Conservation (phyloP, 176 grass and related monocot species). For the Metroxylon sagu region DNA sequence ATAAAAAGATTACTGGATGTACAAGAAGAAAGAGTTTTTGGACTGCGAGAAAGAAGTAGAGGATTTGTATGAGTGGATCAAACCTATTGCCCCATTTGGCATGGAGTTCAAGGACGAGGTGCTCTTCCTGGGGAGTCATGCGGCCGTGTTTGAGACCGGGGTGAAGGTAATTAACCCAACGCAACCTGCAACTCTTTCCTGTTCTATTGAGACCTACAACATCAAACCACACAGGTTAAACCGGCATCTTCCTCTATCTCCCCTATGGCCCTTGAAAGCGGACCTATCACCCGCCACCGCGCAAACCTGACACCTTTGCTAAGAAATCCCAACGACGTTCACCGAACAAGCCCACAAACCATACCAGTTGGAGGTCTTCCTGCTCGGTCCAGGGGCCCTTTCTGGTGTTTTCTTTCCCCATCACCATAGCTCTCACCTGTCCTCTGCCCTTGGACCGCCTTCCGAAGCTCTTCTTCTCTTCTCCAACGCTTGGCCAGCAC, state of each 20-base stretch:
- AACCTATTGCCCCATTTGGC: conserved; percentile 44
- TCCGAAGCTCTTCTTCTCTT: too few relatives aligned
- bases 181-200: conserved; percentile 62
- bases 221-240: conserved; percentile 8
- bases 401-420: conserved; percentile 19
- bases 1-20: too few relatives aligned
- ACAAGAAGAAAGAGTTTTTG: too few relatives aligned
- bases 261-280: too few relatives aligned
- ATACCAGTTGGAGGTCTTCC: conserved; percentile 47
- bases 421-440: neutral
- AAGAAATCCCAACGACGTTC: conserved; percentile 74
- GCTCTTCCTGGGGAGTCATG: conserved; percentile 53
- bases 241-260: neutral
- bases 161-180: conserved; percentile 72
- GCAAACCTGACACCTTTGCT: conserved; percentile 70
- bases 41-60: too few relatives aligned
- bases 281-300: conserved; percentile 36
- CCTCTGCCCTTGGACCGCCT: neutral
- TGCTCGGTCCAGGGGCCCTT: conserved; percentile 65
- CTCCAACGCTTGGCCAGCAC: too few relatives aligned
- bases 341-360: conserved; percentile 57
- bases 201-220: conserved; percentile 44
- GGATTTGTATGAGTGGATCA: neutral
- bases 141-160: conserved; percentile 55
- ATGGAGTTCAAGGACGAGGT: conserved; percentile 45